Conservation (phyloP, 192 early-diverging fungal species). For the Rhizophagus clarus region DNA sequence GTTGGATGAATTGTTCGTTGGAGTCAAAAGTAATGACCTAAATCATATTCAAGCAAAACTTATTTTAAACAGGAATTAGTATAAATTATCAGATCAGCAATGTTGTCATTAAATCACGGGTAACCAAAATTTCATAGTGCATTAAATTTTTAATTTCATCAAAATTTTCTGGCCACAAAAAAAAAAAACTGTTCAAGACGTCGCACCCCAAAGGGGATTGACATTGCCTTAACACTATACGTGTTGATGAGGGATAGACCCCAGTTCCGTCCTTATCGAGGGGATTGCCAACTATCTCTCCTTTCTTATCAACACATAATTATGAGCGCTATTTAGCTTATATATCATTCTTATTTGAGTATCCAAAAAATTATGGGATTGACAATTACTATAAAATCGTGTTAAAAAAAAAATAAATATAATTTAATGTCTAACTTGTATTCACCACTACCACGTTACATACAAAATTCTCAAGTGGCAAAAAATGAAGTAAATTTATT, state of each 20-base stretch:
- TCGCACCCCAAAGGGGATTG: conserved; percentile 9
- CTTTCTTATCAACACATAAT: conserved; percentile 36
- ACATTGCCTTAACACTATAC: conserved; percentile 27
- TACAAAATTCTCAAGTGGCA: background rate
- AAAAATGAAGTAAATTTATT: conserved; percentile 20
- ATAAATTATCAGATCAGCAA: too few relatives aligned
- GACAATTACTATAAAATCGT: too few relatives aligned
- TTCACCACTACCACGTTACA: background rate
- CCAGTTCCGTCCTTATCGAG: conserved; percentile 39
- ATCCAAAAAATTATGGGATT: background rate
- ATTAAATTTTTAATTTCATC: too few relatives aligned
- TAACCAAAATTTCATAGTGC: too few relatives aligned
- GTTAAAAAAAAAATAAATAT: too few relatives aligned
- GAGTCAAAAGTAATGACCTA: too few relatives aligned
- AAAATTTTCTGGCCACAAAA: background rate
- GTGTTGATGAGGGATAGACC: conserved; percentile 22
- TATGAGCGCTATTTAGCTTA: background rate
- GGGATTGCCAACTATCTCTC: conserved; percentile 43
- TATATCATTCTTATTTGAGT: background rate
- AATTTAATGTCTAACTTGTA: conserved; percentile 5
- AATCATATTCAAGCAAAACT: too few relatives aligned
- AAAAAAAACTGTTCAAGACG: conserved; percentile 30
- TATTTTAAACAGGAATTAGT: too few relatives aligned
- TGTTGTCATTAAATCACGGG: too few relatives aligned
- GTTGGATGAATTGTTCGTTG: too few relatives aligned